Percentiles rank a stretch among this genome's conserved stretches.
Evolutionary conservation across 1,284 basidiomycete genomes (phyloP).

Genomic region (Singerocomus inundabilis): DNA sequence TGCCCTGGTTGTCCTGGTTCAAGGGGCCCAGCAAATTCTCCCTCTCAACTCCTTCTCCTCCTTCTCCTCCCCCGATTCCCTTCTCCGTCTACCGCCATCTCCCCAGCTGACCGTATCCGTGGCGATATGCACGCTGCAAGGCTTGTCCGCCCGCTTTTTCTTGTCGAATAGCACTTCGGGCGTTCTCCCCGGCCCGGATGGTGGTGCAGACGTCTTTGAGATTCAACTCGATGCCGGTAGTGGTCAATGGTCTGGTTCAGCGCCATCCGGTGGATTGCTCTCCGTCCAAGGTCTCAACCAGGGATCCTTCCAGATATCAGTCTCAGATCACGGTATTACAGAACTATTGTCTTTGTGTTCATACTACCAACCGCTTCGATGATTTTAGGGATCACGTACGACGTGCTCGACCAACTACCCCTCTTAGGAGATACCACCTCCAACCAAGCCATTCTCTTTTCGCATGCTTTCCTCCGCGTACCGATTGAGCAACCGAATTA

Average conservation of each 20-base stretch:
- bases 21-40: conserved; percentile 34
- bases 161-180: conserved; percentile 51
- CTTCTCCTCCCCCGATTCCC: conserved; percentile 29
- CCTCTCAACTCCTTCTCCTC: conserved; percentile 36
- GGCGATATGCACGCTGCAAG: conserved; percentile 49
- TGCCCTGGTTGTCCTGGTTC: too few relatives aligned
- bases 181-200: conserved; percentile 41
- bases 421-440: conserved; percentile 76
- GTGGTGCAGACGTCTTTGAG: conserved; percentile 49
- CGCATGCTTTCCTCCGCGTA: conserved; percentile 51
- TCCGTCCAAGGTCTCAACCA: conserved; percentile 44
- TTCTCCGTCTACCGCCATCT: conserved; percentile 42
- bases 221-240: conserved; percentile 50
- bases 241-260: conserved; percentile 54
- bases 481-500: conserved; percentile 48
- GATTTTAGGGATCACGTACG: conserved; percentile 38
- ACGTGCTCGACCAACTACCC: conserved; percentile 45
- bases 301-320: conserved; percentile 54
- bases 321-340: conserved; percentile 52
- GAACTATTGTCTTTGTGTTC: background rate
- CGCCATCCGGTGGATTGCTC: conserved; percentile 48
- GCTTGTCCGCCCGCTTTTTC: conserved; percentile 48
- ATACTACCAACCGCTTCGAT: conserved; percentile 1
- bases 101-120: conserved; percentile 52
- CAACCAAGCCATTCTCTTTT: conserved; percentile 75